These are phyloP conservation scores for Berberis thunbergii DNA, from an alignment of 164 flowering plant genomes.

Conservation along the genomic window DNA sequence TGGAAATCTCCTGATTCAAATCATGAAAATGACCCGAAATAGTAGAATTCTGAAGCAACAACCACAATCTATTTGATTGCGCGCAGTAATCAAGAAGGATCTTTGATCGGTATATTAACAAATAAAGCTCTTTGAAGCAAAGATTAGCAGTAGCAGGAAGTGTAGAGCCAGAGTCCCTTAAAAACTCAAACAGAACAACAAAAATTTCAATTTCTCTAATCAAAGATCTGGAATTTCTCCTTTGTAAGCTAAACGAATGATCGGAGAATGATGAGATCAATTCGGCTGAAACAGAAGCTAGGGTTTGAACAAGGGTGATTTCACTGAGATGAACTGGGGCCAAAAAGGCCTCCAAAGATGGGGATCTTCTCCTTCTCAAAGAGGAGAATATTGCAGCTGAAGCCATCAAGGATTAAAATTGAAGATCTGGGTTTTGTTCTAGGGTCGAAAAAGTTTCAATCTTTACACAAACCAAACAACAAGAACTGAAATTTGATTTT, in stretches of 20 bases:
- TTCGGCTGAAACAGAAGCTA: constrained; percentile 36
- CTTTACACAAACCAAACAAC: too few relatives aligned
- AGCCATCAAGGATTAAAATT: constrained; percentile 33
- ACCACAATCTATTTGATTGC: constrained; percentile 66
- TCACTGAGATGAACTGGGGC: constrained; percentile 70
- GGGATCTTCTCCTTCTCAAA: constrained; percentile 59
- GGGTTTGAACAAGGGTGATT: constrained; percentile 44
- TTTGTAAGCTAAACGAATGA: constrained; percentile 40
- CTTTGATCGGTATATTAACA: constrained; percentile 55
- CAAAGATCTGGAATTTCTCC: constrained; percentile 49
- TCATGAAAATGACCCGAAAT: constrained; percentile 82
- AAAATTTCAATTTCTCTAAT: constrained; percentile 57
- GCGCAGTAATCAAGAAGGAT: constrained; percentile 62
- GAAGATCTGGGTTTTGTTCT: too few relatives aligned
- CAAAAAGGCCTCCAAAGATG: constrained; percentile 66
- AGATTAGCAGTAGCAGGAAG: constrained; percentile 39
- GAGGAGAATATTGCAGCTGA: constrained; percentile 71
- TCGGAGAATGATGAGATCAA: constrained; percentile 34
- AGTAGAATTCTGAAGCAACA: constrained; percentile 61
- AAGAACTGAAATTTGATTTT: too few relatives aligned
- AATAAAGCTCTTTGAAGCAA: constrained; percentile 76
- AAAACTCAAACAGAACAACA: constrained; percentile 38
- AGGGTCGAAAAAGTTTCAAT: too few relatives aligned
- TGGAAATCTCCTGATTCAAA: constrained; percentile 61
- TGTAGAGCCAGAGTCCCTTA: constrained; percentile 9